These are phyloP conservation scores for Podospora didyma DNA, from an alignment of 495 filamentous ascomycete species.

Conservation along the genomic window DNA sequence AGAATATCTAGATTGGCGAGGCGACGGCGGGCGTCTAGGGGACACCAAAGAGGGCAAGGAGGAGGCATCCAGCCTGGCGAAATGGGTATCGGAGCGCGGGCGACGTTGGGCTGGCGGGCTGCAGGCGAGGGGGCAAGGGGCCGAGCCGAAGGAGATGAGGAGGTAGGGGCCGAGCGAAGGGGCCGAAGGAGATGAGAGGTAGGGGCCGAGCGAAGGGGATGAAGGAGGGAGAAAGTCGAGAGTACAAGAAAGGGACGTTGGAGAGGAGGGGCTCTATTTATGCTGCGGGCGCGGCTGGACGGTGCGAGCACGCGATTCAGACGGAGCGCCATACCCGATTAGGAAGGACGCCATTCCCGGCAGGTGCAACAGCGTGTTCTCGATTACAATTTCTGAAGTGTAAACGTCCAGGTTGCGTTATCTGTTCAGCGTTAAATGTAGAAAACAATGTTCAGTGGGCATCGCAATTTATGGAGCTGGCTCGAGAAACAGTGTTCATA, in stretches of 20 bases:
- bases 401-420: too few relatives aligned
- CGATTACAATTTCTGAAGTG: constrained; percentile 10
- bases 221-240: constrained; percentile 13
- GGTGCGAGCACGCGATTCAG: constrained; percentile 5
- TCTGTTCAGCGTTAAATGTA: too few relatives aligned
- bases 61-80: constrained; percentile 12
- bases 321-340: constrained; percentile 10
- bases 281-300: neutral
- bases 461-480: too few relatives aligned
- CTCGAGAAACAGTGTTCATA: too few relatives aligned
- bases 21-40: constrained; percentile 8
- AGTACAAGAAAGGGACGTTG: constrained; percentile 15
- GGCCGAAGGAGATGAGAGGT: too few relatives aligned
- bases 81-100: constrained; percentile 11
- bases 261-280: constrained; percentile 17
- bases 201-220: constrained; percentile 10
- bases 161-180: constrained; percentile 9
- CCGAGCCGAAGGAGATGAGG: neutral
- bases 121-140: neutral
- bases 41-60: constrained; percentile 13
- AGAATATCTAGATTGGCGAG: constrained; percentile 1
- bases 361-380: constrained; percentile 11
- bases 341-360: constrained; percentile 11
- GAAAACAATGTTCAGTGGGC: too few relatives aligned
- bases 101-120: constrained; percentile 1